Percentiles rank a stretch among this genome's conserved stretches.
Evolutionary conservation across 75 land plant species (phyloP).

Genomic region (Ceratopteris richardii): DNA sequence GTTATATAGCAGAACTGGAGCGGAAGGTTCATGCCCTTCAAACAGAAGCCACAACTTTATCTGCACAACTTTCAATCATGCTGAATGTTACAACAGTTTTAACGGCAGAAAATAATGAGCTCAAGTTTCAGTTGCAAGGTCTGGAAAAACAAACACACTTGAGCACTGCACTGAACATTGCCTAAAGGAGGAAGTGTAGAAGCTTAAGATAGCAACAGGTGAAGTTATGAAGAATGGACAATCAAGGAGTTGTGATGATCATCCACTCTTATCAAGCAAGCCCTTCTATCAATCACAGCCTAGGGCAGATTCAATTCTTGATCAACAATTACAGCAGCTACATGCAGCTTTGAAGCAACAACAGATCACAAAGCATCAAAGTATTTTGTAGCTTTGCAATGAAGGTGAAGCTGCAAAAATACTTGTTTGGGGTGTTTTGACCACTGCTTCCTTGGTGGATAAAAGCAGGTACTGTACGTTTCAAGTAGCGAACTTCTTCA

Average conservation of each 20-base stretch:
- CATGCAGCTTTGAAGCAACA: not conserved
- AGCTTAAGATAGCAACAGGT: slow-evolving; percentile 53
- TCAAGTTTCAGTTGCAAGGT: slow-evolving; percentile 6
- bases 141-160: slow-evolving; percentile 14
- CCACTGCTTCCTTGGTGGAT: too few species aligned
- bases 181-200: slow-evolving; percentile 73
- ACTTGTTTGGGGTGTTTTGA: too few species aligned
- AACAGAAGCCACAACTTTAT: too few species aligned
- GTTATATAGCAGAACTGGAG: slow-evolving; percentile 53
- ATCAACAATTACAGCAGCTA: not conserved
- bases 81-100: slow-evolving; percentile 21
- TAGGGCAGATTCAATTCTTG: not conserved
- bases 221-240: slow-evolving; percentile 26
- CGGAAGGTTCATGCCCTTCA: too few species aligned
- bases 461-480: too few species aligned
- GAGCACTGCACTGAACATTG: slow-evolving; percentile 57
- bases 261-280: not conserved
- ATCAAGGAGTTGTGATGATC: not conserved
- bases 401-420: too few species aligned
- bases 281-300: slow-evolving; percentile 4
- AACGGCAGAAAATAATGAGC: slow-evolving; percentile 13
- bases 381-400: not conserved
- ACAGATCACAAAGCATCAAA: not conserved
- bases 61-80: slow-evolving; percentile 44
- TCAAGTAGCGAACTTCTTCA: too few species aligned